These are phyloP conservation scores for Drechslerella dactyloides DNA, from an alignment of 2,329 filamentous ascomycete species.

Conservation along the genomic window DNA sequence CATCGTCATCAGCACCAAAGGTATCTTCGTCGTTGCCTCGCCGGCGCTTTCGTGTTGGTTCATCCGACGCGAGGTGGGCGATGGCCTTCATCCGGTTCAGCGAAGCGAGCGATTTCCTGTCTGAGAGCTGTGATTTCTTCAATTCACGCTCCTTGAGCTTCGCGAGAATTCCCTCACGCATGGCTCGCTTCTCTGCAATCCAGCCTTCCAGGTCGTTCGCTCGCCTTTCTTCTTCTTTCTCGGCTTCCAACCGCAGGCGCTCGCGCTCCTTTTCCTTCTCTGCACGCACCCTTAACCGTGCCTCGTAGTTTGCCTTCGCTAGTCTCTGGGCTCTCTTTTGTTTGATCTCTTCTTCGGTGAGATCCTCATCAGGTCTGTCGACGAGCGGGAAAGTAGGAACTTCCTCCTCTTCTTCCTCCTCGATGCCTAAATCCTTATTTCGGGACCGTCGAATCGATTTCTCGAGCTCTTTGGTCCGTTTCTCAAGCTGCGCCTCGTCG, in stretches of 20 bases:
- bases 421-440: conserved; percentile 88
- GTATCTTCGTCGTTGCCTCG: conserved; percentile 81
- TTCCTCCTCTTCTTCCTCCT: conserved; percentile 77
- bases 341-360: conserved; percentile 89
- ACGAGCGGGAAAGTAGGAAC: conserved; percentile 85
- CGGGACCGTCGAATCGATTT: conserved; percentile 86
- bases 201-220: conserved; percentile 84
- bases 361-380: conserved; percentile 85
- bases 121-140: conserved; percentile 90
- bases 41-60: conserved; percentile 74
- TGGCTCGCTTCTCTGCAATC: conserved; percentile 80
- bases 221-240: conserved; percentile 80
- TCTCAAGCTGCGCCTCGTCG: conserved; percentile 84
- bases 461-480: conserved; percentile 85
- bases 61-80: conserved; percentile 91
- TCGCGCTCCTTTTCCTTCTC: conserved; percentile 95
- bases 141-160: conserved; percentile 93
- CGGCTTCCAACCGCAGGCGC: conserved; percentile 79
- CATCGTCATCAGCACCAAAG: conserved; percentile 95
- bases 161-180: conserved; percentile 71
- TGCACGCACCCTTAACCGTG: conserved; percentile 87
- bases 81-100: conserved; percentile 99
- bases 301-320: conserved; percentile 93
- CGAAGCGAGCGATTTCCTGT: conserved; percentile 92
- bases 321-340: conserved; percentile 90